phyloP scores from a whole-genome alignment of 2,329 filamentous ascomycete species.

The Lanzia echinophila region DNA sequence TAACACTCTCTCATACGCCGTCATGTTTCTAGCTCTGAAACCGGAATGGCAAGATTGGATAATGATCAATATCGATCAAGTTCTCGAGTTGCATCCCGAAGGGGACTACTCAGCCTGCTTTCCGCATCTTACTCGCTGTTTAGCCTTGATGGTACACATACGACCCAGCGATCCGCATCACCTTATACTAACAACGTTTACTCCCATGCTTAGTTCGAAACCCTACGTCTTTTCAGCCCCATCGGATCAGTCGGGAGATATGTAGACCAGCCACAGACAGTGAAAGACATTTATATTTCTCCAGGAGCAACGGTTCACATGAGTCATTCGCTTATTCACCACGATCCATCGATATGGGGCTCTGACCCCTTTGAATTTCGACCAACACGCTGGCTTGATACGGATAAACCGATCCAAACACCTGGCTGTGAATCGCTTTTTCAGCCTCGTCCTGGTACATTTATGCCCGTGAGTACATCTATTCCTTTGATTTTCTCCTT shows the following conservation, averaged over 20 bases:
- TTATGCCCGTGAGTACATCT: constrained; percentile 2
- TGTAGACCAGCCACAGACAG: neutral
- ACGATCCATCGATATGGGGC: neutral
- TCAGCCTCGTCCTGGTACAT: constrained; percentile 7
- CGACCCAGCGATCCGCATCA: neutral
- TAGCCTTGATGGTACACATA: constrained; percentile 31
- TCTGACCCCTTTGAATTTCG: neutral
- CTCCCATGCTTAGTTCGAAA: neutral
- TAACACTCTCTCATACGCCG: constrained; percentile 23
- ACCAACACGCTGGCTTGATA: neutral
- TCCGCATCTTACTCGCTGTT: constrained; percentile 36
- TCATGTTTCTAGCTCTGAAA: constrained; percentile 22
- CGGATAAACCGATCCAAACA: neutral
- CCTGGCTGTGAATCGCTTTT: neutral
- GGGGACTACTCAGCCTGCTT: constrained; percentile 35
- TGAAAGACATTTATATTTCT: neutral
- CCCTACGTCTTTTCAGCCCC: neutral
- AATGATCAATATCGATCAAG: constrained; percentile 17
- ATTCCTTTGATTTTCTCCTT: no score
- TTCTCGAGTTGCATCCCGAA: constrained; percentile 19
- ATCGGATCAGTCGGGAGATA: neutral
- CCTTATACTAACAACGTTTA: neutral
- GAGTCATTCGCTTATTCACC: neutral
- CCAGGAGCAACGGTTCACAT: neutral
- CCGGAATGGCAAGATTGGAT: constrained; percentile 18